Conservation (phyloP, 2,329 filamentous ascomycete species). For the Ophiostoma quercus region DNA sequence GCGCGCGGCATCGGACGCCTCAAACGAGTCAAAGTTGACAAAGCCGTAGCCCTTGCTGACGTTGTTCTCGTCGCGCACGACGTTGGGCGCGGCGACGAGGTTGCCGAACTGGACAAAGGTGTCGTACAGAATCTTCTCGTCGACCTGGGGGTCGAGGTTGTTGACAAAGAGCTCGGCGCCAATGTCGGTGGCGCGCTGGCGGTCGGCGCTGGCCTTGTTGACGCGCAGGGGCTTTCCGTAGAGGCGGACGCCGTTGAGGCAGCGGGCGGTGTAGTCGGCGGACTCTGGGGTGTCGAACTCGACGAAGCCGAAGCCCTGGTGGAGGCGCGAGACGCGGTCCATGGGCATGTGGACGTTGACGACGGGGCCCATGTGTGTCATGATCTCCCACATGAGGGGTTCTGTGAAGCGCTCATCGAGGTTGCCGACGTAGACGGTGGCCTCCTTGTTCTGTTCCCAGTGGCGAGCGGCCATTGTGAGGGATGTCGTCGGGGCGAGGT, state of each 20-base stretch:
- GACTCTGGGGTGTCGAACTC: conserved; percentile 95
- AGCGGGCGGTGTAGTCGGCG: conserved; percentile 91
- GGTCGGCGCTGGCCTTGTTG: conserved; percentile 89
- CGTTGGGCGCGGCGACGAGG: conserved; percentile 78
- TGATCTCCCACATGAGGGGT: conserved; percentile 90
- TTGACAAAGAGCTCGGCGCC: conserved; percentile 96
- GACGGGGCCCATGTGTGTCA: conserved; percentile 95
- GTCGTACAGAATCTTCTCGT: conserved; percentile 93
- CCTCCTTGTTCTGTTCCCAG: conserved; percentile 97
- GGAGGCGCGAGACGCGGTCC: conserved; percentile 92
- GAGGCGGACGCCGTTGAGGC: conserved; percentile 92
- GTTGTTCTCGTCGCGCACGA: conserved; percentile 82
- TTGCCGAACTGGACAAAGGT: conserved; percentile 88
- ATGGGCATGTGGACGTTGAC: conserved; percentile 98
- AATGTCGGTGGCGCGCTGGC: conserved; percentile 87
- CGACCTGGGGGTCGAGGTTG: conserved; percentile 88
- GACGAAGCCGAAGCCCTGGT: conserved; percentile 98
- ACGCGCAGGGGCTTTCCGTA: conserved; percentile 94
- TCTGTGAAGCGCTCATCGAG: conserved; percentile 94
- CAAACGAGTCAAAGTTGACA: conserved; percentile 87
- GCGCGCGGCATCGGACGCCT: conserved; percentile 86
- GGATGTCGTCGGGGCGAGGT: conserved; percentile 19
- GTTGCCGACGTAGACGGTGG: conserved; percentile 96
- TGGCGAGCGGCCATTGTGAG: conserved; percentile 30
- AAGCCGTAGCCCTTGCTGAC: conserved; percentile 95